Percentiles rank a stretch among this genome's conserved stretches.
These are phyloP conservation scores for Acorus gramineus DNA, from an alignment of 106 monocot genomes.

Conservation along the genomic window DNA sequence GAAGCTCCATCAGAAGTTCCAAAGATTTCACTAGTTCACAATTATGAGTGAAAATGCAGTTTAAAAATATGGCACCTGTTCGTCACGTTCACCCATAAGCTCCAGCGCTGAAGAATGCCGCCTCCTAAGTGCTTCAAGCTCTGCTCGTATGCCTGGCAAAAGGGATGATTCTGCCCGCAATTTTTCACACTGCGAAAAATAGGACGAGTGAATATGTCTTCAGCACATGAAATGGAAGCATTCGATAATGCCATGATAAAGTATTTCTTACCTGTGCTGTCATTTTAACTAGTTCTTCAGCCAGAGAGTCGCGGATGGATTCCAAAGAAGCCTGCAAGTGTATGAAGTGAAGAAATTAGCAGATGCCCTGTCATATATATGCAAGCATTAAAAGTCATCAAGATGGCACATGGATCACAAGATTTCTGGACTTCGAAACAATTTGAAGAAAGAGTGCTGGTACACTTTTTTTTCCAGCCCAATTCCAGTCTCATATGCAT, in stretches of 20 bases:
- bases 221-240: neutral
- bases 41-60: neutral
- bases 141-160: constrained; percentile 75
- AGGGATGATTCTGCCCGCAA: constrained; percentile 53
- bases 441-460: too few relatives aligned
- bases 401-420: too few relatives aligned
- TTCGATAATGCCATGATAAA: constrained; percentile 1
- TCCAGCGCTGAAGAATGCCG: constrained; percentile 90
- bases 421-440: too few relatives aligned
- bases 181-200: constrained; percentile 70
- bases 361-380: too few relatives aligned
- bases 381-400: too few relatives aligned
- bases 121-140: constrained; percentile 79
- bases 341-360: neutral
- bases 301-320: constrained; percentile 80
- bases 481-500: too few relatives aligned
- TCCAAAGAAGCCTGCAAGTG: constrained; percentile 62
- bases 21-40: too few relatives aligned
- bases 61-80: constrained; percentile 47
- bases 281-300: constrained; percentile 95
- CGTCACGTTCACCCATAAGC: constrained; percentile 99
- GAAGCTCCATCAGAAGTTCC: too few relatives aligned
- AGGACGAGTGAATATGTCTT: neutral
- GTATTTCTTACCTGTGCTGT: constrained; percentile 55
- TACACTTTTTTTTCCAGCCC: too few relatives aligned